These are phyloP conservation scores for Pythium myriotylum DNA, from an alignment of 352 stramenopile genomes.

Conservation along the genomic window DNA sequence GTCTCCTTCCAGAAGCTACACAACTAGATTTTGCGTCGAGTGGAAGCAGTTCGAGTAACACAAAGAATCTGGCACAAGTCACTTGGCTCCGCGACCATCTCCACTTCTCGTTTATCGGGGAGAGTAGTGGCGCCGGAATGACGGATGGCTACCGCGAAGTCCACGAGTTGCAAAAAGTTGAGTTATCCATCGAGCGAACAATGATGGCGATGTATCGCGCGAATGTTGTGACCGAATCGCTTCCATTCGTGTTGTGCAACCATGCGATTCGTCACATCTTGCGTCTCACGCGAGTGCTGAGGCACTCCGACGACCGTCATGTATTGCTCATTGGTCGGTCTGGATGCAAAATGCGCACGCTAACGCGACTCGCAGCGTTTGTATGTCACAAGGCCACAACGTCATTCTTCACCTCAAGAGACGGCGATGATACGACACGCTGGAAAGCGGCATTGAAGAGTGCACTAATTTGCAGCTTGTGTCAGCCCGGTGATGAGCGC, in stretches of 20 bases:
- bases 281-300: slow-evolving; percentile 49
- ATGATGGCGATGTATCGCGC: slow-evolving; percentile 56
- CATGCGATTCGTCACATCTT: slow-evolving; percentile 64
- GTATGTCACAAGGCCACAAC: slow-evolving; percentile 47
- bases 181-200: slow-evolving; percentile 55
- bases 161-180: slow-evolving; percentile 49
- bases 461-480: slow-evolving; percentile 48
- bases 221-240: slow-evolving; percentile 31
- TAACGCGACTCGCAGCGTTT: slow-evolving; percentile 54
- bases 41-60: not conserved
- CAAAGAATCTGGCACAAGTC: slow-evolving; percentile 8
- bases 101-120: slow-evolving; percentile 59
- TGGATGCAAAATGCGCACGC: slow-evolving; percentile 53
- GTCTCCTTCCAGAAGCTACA: slow-evolving; percentile 30
- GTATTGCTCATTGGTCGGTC: slow-evolving; percentile 48
- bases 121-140: slow-evolving; percentile 40
- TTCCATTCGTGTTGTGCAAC: slow-evolving; percentile 57
- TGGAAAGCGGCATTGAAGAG: slow-evolving; percentile 47
- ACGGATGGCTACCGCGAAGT: slow-evolving; percentile 62
- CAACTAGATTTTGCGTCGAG: not conserved
- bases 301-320: slow-evolving; percentile 31
- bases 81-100: slow-evolving; percentile 53
- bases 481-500: slow-evolving; percentile 30
- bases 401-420: slow-evolving; percentile 32
- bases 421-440: not conserved